Evolutionary conservation across 148 eudicot genomes (phyloP), one percentile per base, ranked within the genome.

Genomic region (Spergularia bocconei): DNA sequence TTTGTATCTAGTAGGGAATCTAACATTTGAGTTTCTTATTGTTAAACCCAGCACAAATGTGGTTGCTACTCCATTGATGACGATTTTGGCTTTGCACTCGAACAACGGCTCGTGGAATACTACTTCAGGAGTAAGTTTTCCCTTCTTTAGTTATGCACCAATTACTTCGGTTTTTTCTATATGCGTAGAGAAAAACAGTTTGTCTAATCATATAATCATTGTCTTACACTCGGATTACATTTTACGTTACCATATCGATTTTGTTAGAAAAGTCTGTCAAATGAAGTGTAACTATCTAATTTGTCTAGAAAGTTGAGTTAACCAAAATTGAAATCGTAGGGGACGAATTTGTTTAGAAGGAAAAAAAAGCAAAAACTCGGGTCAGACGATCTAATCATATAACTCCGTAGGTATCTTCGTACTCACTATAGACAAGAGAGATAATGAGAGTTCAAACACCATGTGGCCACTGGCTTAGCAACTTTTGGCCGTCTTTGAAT

Each of bases 71-170:
- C 86, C 86, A 67, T 83, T 78, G 79, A 73, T 79, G 82, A 69
- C 79, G 59, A 64, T 77, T 75, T 65, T 83, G 56, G 64, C 73
- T 66, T 76, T 80, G 75, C 82, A 77, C 51, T 41, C 53, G n/a
- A 87, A 81, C 84, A 89, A 85, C 80, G 77, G 75, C 79, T 80
- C 88, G 13, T 75, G 70, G 56, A 69, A 82, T 76, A 64, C 74
- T 10, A 72, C 71, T 50, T 63, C 65, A 48, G 36, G 36, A 29
- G 93, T 91, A 54, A 84, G 91, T 91, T 69, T 53, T 47, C 8
- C 11, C 14, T 17, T 73, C 54, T 11, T 23, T 39, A 58, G 13
- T 2, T 76, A 6, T 2, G 33, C 7, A 9, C 10, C 48, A 44
- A 29, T 2, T 29, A 29, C 36, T 29, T 23, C 25, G 25, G 25